Base-by-base conservation (phyloP, 108 stramenopile species). In the Epithemia pelagica region DNA sequence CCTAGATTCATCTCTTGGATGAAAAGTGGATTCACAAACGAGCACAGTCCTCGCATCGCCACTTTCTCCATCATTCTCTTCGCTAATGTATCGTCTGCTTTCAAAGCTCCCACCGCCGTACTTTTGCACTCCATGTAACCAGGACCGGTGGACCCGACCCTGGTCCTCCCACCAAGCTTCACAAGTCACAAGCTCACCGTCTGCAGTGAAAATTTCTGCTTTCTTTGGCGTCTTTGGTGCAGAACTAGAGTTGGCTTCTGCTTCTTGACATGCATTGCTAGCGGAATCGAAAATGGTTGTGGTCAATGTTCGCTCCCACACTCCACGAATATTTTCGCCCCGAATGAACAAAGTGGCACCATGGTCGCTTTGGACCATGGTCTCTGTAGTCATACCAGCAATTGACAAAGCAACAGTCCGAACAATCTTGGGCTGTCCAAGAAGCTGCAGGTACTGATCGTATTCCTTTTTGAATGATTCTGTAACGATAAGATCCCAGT, bases 91-190 rank as follows among this genome's bases (percentile, higher is more conserved):
- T 32, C 90, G 71, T 67, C 57, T 77, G 58, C 82, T 84, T 70
- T 87, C 85, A 75, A 91, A 91, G 20, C 69, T 65, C 10, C 78
- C 85, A 18, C 90, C 90, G 1, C 85, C 84, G 33, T 91, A 89
- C 62, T 82, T 83, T 33, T 68, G 81, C 15, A 85, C 84, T 30
- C 84, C 87, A 27, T 73, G 72, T 65, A 88, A 73, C 82, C 80
- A 85, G 2, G 84, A 84, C n/a, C 75, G 70, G 56, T 91, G 90
- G 7, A 80, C 74, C 0, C 76, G 78, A 22, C 90, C 87, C 15
- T 77, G 56, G 27, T 81, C 66, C 66, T 88, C 86, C 87, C 90
- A 91, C 90, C 90, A 91, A 1, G 80, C 71, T 67, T 88, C 86
- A 5, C 79, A 83, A 53, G 73, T 18, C 0, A 89, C 90, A 27